Conservation (phyloP, 2,329 filamentous ascomycete genomes). For the Diatrype stigma region DNA sequence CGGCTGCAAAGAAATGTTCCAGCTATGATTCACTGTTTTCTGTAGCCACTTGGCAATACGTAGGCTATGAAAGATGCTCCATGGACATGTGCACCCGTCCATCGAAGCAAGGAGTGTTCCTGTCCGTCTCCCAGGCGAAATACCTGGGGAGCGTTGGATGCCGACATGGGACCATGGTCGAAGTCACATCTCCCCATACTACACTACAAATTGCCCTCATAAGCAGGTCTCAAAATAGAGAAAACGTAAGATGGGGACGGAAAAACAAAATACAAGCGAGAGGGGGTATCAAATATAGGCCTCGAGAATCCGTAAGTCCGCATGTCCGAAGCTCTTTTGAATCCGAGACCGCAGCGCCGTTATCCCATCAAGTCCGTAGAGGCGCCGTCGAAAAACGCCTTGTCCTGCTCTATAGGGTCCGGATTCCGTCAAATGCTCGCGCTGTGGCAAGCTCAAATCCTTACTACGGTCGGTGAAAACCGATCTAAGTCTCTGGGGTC, state of each 20-base stretch:
- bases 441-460: no score
- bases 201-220: not conserved
- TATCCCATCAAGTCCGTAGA: no score
- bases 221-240: not conserved
- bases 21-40: conserved; percentile 11
- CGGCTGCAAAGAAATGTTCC: conserved; percentile 5
- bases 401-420: no score
- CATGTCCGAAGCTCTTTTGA: not conserved
- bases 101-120: not conserved
- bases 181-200: not conserved
- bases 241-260: not conserved
- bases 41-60: conserved; percentile 27
- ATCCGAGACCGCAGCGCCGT: not conserved
- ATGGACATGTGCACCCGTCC: not conserved
- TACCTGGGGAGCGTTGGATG: not conserved
- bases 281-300: not conserved
- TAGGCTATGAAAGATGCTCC: conserved; percentile 7
- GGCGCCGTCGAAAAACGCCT: no score
- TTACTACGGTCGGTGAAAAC: no score
- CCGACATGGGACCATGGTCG: not conserved
- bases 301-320: not conserved
- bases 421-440: no score
- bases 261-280: not conserved
- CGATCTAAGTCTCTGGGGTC: no score
- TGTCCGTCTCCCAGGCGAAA: not conserved